Percentiles rank a stretch among this genome's conserved stretches.
phyloP scores from a whole-genome alignment of 192 early-diverging fungal genomes.

The Gryganskiella cystojenkinii region DNA sequence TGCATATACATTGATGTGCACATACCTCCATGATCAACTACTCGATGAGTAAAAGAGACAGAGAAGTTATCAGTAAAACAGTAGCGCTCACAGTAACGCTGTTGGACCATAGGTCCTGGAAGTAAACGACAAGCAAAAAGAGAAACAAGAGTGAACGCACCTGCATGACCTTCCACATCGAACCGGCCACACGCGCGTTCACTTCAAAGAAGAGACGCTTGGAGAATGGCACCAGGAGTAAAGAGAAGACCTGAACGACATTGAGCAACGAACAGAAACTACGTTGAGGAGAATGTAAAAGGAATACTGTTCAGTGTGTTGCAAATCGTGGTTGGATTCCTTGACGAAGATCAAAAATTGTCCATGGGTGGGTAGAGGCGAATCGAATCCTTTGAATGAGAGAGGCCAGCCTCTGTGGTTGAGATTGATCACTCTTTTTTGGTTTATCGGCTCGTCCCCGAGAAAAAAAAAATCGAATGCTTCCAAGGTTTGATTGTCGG shows the following conservation, averaged over 20 bases:
- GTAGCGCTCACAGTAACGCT: background rate
- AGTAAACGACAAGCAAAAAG: background rate
- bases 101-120: background rate
- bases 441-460: too few relatives aligned
- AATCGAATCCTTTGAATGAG: too few relatives aligned
- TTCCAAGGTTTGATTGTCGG: too few relatives aligned
- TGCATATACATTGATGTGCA: background rate
- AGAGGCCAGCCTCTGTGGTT: too few relatives aligned
- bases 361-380: too few relatives aligned
- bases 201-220: conserved; percentile 59
- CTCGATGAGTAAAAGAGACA: background rate
- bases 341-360: too few relatives aligned
- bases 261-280: conserved; percentile 58
- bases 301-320: too few relatives aligned
- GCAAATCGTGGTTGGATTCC: too few relatives aligned
- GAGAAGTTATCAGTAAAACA: background rate
- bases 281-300: too few relatives aligned
- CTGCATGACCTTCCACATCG: conserved; percentile 68
- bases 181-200: conserved; percentile 59
- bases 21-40: conserved; percentile 54
- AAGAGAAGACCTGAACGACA: conserved; percentile 60
- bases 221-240: conserved; percentile 61
- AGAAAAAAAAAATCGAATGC: too few relatives aligned
- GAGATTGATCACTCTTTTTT: too few relatives aligned
- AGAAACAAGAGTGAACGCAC: conserved; percentile 14